phyloP scores from a whole-genome alignment of 2,329 filamentous ascomycete genomes.

The Penicillium sp. region DNA sequence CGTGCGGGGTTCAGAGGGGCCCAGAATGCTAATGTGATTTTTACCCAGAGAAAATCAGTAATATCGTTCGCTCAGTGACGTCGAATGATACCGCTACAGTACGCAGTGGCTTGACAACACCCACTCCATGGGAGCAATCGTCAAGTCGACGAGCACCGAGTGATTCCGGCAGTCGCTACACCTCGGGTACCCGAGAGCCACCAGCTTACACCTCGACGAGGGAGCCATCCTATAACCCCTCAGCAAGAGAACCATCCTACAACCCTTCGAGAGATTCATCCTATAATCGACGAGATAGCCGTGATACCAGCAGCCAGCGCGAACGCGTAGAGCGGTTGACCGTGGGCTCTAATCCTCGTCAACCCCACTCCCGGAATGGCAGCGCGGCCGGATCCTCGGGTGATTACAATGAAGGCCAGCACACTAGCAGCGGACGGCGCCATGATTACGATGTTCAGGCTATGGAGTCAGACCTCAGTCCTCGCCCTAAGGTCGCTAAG shows the following conservation, averaged over 20 bases:
- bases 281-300: conserved; percentile 40
- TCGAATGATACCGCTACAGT: conserved; percentile 59
- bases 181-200: conserved; percentile 11
- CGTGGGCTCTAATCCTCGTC: conserved; percentile 33
- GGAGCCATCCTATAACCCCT: conserved; percentile 21
- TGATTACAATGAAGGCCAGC: conserved; percentile 75
- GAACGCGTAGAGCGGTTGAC: conserved; percentile 50
- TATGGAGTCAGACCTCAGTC: conserved; percentile 82
- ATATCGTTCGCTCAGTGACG: conserved; percentile 81
- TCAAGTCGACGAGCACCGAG: conserved; percentile 35
- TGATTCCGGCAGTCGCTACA: conserved; percentile 33
- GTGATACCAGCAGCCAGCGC: conserved; percentile 43
- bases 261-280: conserved; percentile 12
- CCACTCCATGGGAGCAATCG: conserved; percentile 58
- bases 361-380: conserved; percentile 69
- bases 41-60: conserved; percentile 83
- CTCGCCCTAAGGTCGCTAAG: conserved; percentile 64
- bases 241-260: conserved; percentile 26
- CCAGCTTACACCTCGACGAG: conserved; percentile 6
- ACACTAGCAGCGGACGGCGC: conserved; percentile 65
- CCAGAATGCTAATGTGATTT: neutral
- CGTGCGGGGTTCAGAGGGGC: conserved; percentile 6
- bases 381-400: conserved; percentile 74
- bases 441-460: conserved; percentile 96
- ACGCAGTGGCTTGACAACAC: conserved; percentile 56